Percentiles rank a stretch among this genome's conserved stretches.
These are phyloP conservation scores for Sporopachydermia lactativora DNA, from an alignment of 805 yeast species.

Conservation along the genomic window DNA sequence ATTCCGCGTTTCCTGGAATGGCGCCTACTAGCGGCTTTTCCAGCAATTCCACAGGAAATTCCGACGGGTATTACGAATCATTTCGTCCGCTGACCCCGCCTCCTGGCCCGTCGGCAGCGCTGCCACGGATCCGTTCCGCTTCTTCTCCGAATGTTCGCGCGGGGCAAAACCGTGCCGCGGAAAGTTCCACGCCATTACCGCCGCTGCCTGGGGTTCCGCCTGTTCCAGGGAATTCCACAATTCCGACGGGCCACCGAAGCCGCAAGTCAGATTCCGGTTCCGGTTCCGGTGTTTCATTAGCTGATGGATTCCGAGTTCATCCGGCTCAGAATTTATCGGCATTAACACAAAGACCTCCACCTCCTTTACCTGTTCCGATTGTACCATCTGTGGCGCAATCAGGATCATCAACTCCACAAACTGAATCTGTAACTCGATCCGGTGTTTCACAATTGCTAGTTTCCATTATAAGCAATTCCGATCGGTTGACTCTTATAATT, in stretches of 20 bases:
- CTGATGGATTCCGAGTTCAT: neutral
- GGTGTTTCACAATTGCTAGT: neutral
- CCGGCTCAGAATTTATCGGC: neutral
- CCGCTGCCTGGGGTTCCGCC: neutral
- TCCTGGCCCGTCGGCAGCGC: too few species aligned
- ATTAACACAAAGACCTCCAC: constrained; percentile 2
- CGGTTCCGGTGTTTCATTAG: too few species aligned
- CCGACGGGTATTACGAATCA: too few species aligned
- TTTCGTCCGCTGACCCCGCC: too few species aligned
- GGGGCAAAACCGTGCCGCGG: neutral
- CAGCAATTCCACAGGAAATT: too few species aligned
- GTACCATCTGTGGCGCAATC: constrained; percentile 5
- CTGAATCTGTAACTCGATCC: constrained; percentile 14
- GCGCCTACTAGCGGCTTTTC: too few species aligned
- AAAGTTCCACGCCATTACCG: neutral
- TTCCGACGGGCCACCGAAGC: neutral
- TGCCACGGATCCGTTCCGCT: neutral
- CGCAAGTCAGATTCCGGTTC: neutral
- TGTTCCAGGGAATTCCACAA: neutral
- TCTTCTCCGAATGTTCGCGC: neutral
- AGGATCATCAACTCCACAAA: constrained; percentile 21
- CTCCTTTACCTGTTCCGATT: constrained; percentile 7
- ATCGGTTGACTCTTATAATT: neutral
- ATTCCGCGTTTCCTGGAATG: too few species aligned
- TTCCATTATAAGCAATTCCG: neutral